These are phyloP conservation scores for Rhamnella rubrinervis DNA, from an alignment of 331 rosid genomes.

Conservation along the genomic window DNA sequence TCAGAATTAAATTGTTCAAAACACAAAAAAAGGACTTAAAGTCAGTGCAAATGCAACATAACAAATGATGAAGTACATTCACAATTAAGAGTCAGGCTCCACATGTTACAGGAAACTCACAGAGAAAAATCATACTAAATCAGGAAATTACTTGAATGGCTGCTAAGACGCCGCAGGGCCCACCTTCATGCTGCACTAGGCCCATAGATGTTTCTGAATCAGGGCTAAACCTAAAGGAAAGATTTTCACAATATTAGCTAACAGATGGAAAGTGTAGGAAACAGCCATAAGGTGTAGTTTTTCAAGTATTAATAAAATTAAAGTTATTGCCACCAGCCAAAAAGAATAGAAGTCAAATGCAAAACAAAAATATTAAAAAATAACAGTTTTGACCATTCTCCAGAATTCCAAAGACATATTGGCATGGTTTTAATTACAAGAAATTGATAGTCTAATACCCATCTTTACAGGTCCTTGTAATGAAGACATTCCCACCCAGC, in stretches of 20 bases:
- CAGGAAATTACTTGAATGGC: slow-evolving; percentile 84
- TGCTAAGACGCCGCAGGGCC: slow-evolving; percentile 99
- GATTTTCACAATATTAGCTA: slow-evolving; percentile 34
- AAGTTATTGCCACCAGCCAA: too few species aligned
- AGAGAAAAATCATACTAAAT: slow-evolving; percentile 20
- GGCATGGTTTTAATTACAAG: background rate
- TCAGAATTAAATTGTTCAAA: slow-evolving; percentile 5
- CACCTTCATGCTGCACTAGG: slow-evolving; percentile 99
- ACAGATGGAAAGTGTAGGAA: slow-evolving; percentile 19
- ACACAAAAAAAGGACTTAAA: slow-evolving; percentile 2
- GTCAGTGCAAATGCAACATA: slow-evolving; percentile 2
- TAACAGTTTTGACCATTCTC: background rate
- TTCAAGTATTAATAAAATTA: background rate
- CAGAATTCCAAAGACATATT: background rate
- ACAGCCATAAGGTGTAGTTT: background rate
- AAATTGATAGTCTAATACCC: background rate
- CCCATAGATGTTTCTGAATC: slow-evolving; percentile 96
- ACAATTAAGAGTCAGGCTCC: slow-evolving; percentile 18
- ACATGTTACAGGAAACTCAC: slow-evolving; percentile 11
- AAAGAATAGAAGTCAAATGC: too few species aligned
- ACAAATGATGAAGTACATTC: background rate
- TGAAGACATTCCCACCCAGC: background rate
- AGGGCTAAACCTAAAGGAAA: slow-evolving; percentile 78
- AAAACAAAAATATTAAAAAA: too few species aligned
- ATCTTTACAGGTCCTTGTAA: too few species aligned